A percentile compares a stretch with the other conserved stretches of the same genome.
Conservation (phyloP, 495 filamentous ascomycete species). For the Niebla homalea region DNA sequence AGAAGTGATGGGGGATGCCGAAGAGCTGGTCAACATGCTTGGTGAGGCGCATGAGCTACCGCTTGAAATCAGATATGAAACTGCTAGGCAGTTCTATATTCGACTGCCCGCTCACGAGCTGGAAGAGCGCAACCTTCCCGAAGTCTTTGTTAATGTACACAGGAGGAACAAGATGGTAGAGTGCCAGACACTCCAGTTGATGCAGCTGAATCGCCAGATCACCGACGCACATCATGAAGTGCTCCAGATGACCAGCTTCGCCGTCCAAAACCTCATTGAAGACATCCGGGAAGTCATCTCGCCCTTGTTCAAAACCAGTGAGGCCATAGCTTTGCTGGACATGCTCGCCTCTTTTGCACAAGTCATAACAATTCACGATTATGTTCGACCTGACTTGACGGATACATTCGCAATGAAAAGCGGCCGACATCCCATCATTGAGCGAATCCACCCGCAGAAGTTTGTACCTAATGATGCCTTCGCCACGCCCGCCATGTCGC, state of each 20-base stretch:
- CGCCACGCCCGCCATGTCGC: conserved; percentile 49
- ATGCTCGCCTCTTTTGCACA: conserved; percentile 81
- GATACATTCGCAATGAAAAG: conserved; percentile 65
- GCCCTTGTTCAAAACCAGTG: conserved; percentile 61
- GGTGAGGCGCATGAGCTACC: conserved; percentile 45
- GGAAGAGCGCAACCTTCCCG: conserved; percentile 45
- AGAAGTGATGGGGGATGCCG: conserved; percentile 64
- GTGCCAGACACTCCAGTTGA: conserved; percentile 72
- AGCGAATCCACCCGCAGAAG: conserved; percentile 50
- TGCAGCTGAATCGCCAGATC: conserved; percentile 65
- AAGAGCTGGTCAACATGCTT: conserved; percentile 53
- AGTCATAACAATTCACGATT: conserved; percentile 61
- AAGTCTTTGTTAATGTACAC: conserved; percentile 65
- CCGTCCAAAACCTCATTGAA: conserved; percentile 55
- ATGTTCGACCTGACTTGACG: conserved; percentile 64
- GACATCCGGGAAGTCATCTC: conserved; percentile 54
- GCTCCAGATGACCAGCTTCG: conserved; percentile 54
- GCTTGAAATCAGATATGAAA: conserved; percentile 62
- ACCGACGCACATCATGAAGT: conserved; percentile 71
- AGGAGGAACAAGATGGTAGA: conserved; percentile 61
- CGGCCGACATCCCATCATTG: conserved; percentile 74
- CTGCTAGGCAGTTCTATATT: conserved; percentile 66
- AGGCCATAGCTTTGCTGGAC: conserved; percentile 80
- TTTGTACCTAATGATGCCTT: conserved; percentile 88
- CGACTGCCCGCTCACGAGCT: conserved; percentile 51